A percentile compares a stretch with the other conserved stretches of the same genome.
These are phyloP conservation scores for Hydnomerulius pinastri DNA, from an alignment of 768 basidiomycete genomes.

Conservation along the genomic window DNA sequence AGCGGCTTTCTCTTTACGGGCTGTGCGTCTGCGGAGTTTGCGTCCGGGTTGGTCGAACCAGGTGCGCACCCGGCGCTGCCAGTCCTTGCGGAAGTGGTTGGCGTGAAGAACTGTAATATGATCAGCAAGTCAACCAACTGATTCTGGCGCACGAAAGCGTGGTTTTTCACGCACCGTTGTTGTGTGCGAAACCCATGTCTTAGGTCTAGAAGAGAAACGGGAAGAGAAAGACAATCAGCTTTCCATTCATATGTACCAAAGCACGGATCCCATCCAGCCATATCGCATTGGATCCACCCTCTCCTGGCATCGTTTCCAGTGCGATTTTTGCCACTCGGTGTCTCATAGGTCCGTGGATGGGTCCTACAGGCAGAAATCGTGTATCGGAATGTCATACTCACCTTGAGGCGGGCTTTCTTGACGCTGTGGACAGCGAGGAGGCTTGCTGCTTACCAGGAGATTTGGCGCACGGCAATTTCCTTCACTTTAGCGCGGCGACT, in stretches of 20 bases:
- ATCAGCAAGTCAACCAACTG: constrained; percentile 10
- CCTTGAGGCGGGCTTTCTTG: constrained; percentile 35
- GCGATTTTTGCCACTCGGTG: not conserved
- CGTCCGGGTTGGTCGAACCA: constrained; percentile 99
- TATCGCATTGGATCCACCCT: constrained; percentile 23
- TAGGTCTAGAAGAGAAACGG: constrained; percentile 26
- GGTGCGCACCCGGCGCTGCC: constrained; percentile 94
- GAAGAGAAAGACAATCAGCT: constrained; percentile 14
- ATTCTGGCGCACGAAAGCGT: constrained; percentile 27
- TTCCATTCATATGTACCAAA: not conserved
- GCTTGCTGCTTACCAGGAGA: not conserved
- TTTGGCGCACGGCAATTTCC: constrained; percentile 26
- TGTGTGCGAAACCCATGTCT: constrained; percentile 38
- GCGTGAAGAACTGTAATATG: constrained; percentile 71
- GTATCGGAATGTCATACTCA: constrained; percentile 20
- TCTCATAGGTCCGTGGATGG: not conserved
- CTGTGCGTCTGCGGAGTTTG: constrained; percentile 92
- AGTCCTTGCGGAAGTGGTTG: constrained; percentile 99
- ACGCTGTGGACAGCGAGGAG: constrained; percentile 28
- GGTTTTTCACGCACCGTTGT: constrained; percentile 29
- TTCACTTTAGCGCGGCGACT: constrained; percentile 31
- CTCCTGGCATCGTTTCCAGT: not conserved
- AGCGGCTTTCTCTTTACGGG: constrained; percentile 90
- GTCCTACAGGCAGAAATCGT: not conserved
- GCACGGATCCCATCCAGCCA: constrained; percentile 20